Conservation (phyloP, 2,329 filamentous ascomycete genomes). For the Aspergillus tubingensis region DNA sequence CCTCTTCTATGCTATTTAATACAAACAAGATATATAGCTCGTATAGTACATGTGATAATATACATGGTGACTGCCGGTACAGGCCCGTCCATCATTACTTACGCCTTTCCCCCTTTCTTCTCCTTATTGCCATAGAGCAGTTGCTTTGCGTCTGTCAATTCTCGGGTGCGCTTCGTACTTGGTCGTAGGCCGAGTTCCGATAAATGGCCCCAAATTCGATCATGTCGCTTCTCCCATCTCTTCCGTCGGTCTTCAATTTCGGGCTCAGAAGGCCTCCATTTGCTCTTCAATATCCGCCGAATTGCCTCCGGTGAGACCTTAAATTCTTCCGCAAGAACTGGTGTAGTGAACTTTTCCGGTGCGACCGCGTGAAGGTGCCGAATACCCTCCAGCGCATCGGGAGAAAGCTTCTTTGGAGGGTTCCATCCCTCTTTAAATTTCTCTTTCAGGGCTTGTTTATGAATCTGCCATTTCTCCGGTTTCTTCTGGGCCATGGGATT, state of each 20-base stretch:
- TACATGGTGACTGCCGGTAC: not conserved
- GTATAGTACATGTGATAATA: constrained; percentile 3
- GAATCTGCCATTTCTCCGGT: constrained; percentile 66
- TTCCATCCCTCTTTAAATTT: constrained; percentile 82
- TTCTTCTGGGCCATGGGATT: constrained; percentile 25
- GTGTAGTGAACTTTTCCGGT: constrained; percentile 74
- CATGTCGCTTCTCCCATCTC: constrained; percentile 49
- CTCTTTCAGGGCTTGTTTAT: constrained; percentile 71
- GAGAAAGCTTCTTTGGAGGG: constrained; percentile 83
- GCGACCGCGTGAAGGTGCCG: constrained; percentile 76
- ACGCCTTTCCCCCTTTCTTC: constrained; percentile 7
- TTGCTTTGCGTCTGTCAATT: constrained; percentile 27
- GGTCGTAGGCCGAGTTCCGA: constrained; percentile 57
- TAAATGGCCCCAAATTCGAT: constrained; percentile 50
- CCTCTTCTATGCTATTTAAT: not conserved
- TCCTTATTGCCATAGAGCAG: constrained; percentile 25
- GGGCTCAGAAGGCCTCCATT: constrained; percentile 46
- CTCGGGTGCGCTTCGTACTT: constrained; percentile 47
- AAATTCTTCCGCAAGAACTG: constrained; percentile 74
- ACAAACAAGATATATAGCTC: not conserved
- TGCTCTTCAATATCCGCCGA: constrained; percentile 73
- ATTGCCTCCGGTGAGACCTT: constrained; percentile 85
- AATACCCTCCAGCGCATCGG: constrained; percentile 89
- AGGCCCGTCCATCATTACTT: not conserved
- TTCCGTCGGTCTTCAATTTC: constrained; percentile 43